phyloP scores from a whole-genome alignment of 495 filamentous ascomycete species.

The Aspergillus incahuasiensis region DNA sequence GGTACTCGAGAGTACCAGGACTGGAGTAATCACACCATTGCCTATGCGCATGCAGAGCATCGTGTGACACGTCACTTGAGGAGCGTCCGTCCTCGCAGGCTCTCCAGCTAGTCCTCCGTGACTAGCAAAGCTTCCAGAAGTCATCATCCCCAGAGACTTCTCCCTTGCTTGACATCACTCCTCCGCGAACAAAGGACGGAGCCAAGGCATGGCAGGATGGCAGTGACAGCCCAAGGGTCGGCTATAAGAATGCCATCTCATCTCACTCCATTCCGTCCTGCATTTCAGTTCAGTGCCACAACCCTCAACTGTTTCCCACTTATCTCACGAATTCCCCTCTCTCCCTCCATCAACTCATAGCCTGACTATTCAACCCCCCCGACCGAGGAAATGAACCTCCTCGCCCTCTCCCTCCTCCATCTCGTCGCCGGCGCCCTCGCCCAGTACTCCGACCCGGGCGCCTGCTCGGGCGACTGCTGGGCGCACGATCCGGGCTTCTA shows the following conservation, averaged over 20 bases:
- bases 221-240: neutral
- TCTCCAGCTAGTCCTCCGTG: too few relatives aligned
- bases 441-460: constrained; percentile 46
- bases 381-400: neutral
- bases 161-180: constrained; percentile 7
- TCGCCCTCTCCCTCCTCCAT: constrained; percentile 6
- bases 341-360: too few relatives aligned
- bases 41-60: too few relatives aligned
- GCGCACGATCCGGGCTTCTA: constrained; percentile 63
- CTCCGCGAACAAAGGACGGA: neutral
- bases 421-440: constrained; percentile 20
- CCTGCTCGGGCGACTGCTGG: constrained; percentile 57
- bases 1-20: neutral
- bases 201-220: neutral
- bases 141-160: neutral
- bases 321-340: too few relatives aligned
- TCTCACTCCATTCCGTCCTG: neutral
- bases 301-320: too few relatives aligned
- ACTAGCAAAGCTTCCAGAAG: too few relatives aligned
- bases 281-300: neutral
- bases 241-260: neutral
- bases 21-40: neutral
- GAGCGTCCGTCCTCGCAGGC: neutral
- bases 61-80: constrained; percentile 8
- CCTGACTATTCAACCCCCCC: too few relatives aligned